Evolutionary conservation across 202 grass and related monocot species (phyloP), one percentile per base, ranked within the genome.

Genomic region (Saccharum hybrid): DNA sequence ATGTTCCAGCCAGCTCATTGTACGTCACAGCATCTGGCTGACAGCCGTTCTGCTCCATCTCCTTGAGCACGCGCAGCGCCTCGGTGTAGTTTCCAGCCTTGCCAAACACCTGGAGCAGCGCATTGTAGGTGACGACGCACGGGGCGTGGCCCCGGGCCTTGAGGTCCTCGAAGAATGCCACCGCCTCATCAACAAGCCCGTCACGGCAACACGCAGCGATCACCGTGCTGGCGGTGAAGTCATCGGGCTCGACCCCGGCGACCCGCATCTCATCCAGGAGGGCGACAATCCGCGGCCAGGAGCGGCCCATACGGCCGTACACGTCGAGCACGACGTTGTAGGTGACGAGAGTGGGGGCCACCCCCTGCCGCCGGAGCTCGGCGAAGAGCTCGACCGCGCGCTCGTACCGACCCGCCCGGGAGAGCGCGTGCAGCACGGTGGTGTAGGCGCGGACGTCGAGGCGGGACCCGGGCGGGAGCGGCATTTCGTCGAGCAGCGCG

Each of bases 281-380:
- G 69, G 75, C 36, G 22, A 90, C 78, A 67, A 98, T 89, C 54
- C 21, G 88, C 3, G 77, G 83, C 91, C 96, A 98, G 10, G 96
- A 98, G 21, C 89, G 82, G 28, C 91, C 96, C 92, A 90, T 94
- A 11, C 88, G 83, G 10, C 93, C 83, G 49, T 95, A 98, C 39
- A 98, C 87, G 81, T 93, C 84, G 26, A 98, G 91, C 83, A 98
- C 71, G 83, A 95, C 92, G 81, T 95, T 98, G 81, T 98, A 98
- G 62, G 91, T 98, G 65, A 98, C 96, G 7, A 88, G 81, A 2
- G 90, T 98, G 52, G 96, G 93, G 40, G 66, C 63, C 6, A 95
- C 81, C 1, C 90, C 92, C 46, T 83, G 81, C 5, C 28, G 39
- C 81, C 86, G 90, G 51, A 98, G 87, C 37, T 90, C 76, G 10